Conservation (phyloP, 192 early-diverging fungal species). For the Chytriomyces hyalinus region DNA sequence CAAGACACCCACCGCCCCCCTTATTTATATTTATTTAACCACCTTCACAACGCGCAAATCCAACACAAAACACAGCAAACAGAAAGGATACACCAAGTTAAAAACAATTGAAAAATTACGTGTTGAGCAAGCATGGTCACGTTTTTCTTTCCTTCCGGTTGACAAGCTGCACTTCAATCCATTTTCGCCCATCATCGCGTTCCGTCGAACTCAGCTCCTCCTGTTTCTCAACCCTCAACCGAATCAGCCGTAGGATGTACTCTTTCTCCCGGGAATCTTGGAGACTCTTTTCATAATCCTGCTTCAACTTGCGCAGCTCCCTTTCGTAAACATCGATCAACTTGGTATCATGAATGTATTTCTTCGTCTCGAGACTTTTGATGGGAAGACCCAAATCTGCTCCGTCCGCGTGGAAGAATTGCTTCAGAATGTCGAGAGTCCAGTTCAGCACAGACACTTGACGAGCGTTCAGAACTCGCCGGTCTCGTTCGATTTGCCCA, state of each 20-base stretch:
- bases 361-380: constrained; percentile 46
- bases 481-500: constrained; percentile 54
- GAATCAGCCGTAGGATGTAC: constrained; percentile 46
- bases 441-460: constrained; percentile 51
- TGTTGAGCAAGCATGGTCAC: too few species aligned
- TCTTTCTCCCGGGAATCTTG: constrained; percentile 48
- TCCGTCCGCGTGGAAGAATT: constrained; percentile 63
- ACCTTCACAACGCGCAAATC: too few species aligned
- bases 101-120: constrained; percentile 1
- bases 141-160: constrained; percentile 42
- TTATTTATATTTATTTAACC: too few species aligned
- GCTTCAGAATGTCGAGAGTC: constrained; percentile 43
- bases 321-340: constrained; percentile 42
- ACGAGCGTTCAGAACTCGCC: constrained; percentile 52
- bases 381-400: constrained; percentile 50
- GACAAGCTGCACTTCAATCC: constrained; percentile 51
- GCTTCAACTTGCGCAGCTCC: constrained; percentile 47
- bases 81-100: background rate
- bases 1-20: too few species aligned
- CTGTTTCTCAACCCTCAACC: constrained; percentile 50
- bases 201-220: constrained; percentile 33
- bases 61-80: background rate
- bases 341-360: constrained; percentile 45
- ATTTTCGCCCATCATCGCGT: constrained; percentile 45
- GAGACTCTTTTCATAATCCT: constrained; percentile 55